Conservation (phyloP, 73 alveolate genomes). For the Paramecium biaurelia region DNA sequence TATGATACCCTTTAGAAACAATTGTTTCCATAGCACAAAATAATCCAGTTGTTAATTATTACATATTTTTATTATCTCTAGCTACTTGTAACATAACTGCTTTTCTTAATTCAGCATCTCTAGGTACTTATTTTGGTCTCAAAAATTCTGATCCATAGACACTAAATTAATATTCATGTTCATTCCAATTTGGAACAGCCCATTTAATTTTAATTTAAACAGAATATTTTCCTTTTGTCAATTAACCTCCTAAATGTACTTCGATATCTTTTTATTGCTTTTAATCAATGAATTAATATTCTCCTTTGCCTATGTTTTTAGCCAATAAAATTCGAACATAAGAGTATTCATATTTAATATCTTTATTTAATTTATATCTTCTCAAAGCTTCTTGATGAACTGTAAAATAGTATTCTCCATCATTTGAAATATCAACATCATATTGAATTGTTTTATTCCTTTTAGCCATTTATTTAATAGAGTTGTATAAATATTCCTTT, state of each 20-base stretch:
- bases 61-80: not conserved
- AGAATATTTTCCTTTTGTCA: not conserved
- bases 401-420: not conserved
- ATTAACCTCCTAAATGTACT: not conserved
- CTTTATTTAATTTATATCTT: not conserved
- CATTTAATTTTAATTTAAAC: not conserved
- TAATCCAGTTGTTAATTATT: not conserved
- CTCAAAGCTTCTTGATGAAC: constrained; percentile 3
- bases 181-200: constrained; percentile 32
- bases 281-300: not conserved
- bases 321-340: not conserved
- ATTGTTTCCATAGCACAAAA: not conserved
- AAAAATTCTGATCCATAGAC: constrained; percentile 16
- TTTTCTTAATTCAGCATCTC: constrained; percentile 14
- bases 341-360: not conserved
- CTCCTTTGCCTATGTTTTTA: not conserved
- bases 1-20: not conserved
- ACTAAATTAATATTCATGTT: constrained; percentile 14
- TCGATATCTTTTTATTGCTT: not conserved
- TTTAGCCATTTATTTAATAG: not conserved
- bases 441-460: not conserved
- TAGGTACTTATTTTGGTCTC: constrained; percentile 1
- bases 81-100: not conserved
- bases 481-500: not conserved
- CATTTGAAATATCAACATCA: not conserved